Evolutionary conservation across 805 yeast genomes (phyloP), one percentile per base, ranked within the genome.

Genomic region (Saturnispora saitoi): DNA sequence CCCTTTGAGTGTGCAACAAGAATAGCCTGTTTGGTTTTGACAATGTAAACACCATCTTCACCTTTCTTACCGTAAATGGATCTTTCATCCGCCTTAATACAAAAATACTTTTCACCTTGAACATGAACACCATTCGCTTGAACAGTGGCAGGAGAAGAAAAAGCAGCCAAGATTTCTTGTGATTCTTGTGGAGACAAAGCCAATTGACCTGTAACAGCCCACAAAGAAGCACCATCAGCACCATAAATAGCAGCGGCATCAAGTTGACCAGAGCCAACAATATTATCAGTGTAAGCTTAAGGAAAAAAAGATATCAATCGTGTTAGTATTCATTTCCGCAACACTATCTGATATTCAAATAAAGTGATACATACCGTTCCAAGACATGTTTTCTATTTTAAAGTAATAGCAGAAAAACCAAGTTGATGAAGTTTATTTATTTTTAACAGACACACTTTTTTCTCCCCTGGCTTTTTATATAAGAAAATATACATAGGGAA

Each of bases 241-340:
- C 97, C 90, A 69, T 86, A 90, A 57, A 93, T 80, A 38, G 95
- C 93, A 31, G 98, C 96, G 66, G 81, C 81, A 71, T 91, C 97
- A 56, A 93, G 75, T 67, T 86, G 87, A 54, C 88, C 87, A 45
- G 97, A 85, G 49, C 83, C 86, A 56, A 85, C 71, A 58, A 93
- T 80, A 71, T 89, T 91, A 66, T 93, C 98, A 48, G 96, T 89
- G 77, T 93, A 93, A 52, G 97, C 97, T 89, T 49, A 43, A 22
- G 4, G 24, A 24, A 40, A 24, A 24, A 9, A 24, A 24, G 28
- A 10, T 22, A 34, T 34, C 38, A 34, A 38, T 12, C 17, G 12
- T 4, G 42, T 41, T n/a, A 36, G 30, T 22, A 32, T 42, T 19
- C 26, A 10, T 9, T 22, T n/a, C 36, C 22, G 26, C 22, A 38